These are phyloP conservation scores for Scheffersomyces lignicola DNA, from an alignment of 1,139 yeast species.

Conservation along the genomic window DNA sequence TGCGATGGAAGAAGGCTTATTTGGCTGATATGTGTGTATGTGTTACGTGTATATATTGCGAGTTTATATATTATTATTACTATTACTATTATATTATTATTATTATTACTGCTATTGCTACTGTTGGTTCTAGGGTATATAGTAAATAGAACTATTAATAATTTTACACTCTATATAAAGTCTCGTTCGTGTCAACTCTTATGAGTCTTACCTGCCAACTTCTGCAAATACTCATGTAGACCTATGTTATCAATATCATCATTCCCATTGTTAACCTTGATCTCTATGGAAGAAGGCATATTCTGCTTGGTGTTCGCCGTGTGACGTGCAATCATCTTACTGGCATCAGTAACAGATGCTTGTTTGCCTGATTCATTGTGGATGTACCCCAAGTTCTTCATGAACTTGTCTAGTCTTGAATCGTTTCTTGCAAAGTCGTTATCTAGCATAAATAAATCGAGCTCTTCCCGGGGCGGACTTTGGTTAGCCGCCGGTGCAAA, in stretches of 20 bases:
- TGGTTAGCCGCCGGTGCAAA: conserved; percentile 2
- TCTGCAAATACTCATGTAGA: conserved; percentile 10
- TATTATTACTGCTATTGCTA: background rate
- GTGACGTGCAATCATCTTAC: no score
- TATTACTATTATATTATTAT: background rate
- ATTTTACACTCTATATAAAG: background rate
- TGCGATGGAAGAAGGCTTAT: conserved; percentile 77
- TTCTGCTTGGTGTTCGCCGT: no score
- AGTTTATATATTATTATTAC: conserved; percentile 2
- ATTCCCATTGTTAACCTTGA: conserved; percentile 4
- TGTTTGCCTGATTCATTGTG: conserved; percentile 4
- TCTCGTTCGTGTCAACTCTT: conserved; percentile 3
- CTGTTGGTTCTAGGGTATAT: no score
- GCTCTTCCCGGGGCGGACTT: conserved; percentile 9
- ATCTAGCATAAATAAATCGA: conserved; percentile 14
- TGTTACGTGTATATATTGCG: background rate
- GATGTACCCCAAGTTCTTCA: conserved; percentile 15
- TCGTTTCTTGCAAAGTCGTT: conserved; percentile 13
- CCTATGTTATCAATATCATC: conserved; percentile 9
- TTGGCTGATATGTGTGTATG: conserved; percentile 39
- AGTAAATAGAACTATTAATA: background rate
- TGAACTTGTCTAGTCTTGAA: conserved; percentile 13
- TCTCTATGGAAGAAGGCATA: conserved; percentile 2
- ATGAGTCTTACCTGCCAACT: conserved; percentile 4
- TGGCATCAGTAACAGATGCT: no score